These are phyloP conservation scores for Boletales sp. DNA, from an alignment of 768 basidiomycete genomes.

Conservation along the genomic window DNA sequence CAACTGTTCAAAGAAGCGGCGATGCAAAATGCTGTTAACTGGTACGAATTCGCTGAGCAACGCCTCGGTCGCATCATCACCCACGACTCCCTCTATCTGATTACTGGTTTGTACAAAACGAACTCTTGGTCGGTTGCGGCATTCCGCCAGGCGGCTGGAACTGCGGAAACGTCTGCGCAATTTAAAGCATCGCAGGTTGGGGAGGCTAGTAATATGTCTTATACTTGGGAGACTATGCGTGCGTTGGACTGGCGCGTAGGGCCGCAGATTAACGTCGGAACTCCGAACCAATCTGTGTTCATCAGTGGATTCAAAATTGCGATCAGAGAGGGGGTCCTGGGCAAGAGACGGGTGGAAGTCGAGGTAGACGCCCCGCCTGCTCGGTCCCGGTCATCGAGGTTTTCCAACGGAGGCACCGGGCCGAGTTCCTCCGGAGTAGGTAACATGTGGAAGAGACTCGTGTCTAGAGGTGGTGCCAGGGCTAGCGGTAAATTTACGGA, in stretches of 20 bases:
- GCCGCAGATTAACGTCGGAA: neutral
- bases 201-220: slow-evolving; percentile 6
- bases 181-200: slow-evolving; percentile 11
- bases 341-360: slow-evolving; percentile 1
- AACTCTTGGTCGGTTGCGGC: slow-evolving; percentile 27
- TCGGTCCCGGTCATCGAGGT: neutral
- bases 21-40: slow-evolving; percentile 15
- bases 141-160: slow-evolving; percentile 4
- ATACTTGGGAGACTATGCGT: slow-evolving; percentile 12
- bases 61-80: slow-evolving; percentile 11
- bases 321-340: neutral
- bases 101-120: slow-evolving; percentile 15
- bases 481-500: neutral
- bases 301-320: slow-evolving; percentile 23
- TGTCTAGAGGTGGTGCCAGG: neutral
- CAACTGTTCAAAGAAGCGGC: slow-evolving; percentile 19
- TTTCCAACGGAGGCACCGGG: neutral
- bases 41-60: slow-evolving; percentile 26
- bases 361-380: neutral
- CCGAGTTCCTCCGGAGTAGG: neutral
- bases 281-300: slow-evolving; percentile 18
- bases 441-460: slow-evolving; percentile 2
- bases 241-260: slow-evolving; percentile 6
- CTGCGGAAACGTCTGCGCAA: slow-evolving; percentile 5
- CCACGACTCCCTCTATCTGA: slow-evolving; percentile 27